Percentiles rank a stretch among this genome's conserved stretches.
Conservation (phyloP, 352 stramenopile species). For the Phytophthora macrochlamydospora region DNA sequence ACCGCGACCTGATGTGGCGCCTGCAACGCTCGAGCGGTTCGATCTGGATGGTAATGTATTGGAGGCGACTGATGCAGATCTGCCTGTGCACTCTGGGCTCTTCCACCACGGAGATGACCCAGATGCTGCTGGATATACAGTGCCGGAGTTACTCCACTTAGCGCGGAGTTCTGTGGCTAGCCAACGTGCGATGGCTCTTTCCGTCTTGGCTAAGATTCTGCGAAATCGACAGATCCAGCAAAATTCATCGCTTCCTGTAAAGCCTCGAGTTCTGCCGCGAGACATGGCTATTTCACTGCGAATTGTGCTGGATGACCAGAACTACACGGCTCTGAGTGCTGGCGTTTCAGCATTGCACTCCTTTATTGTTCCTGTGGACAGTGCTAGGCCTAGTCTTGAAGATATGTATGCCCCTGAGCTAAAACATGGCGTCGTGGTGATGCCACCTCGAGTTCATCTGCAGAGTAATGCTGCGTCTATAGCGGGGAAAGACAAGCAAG, state of each 20-base stretch:
- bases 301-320: conserved; percentile 66
- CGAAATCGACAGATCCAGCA: conserved; percentile 37
- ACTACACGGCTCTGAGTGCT: conserved; percentile 59
- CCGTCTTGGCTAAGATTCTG: conserved; percentile 69
- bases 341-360: conserved; percentile 58
- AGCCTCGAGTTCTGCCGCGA: conserved; percentile 43
- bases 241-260: conserved; percentile 15
- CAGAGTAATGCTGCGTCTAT: conserved; percentile 30
- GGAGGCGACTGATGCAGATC: conserved; percentile 13
- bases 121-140: conserved; percentile 71
- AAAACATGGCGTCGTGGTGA: conserved; percentile 32
- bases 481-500: not conserved
- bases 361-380: conserved; percentile 48
- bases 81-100: conserved; percentile 64
- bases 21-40: conserved; percentile 64
- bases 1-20: conserved; percentile 13
- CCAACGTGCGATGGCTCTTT: conserved; percentile 70
- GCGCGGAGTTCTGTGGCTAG: conserved; percentile 74
- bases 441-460: conserved; percentile 40
- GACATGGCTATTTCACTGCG: conserved; percentile 57
- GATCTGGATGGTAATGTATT: conserved; percentile 64
- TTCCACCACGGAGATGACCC: conserved; percentile 85
- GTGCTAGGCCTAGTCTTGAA: conserved; percentile 1
- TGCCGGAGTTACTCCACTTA: conserved; percentile 73
- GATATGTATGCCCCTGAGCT: conserved; percentile 27